Base-by-base conservation (phyloP, 495 filamentous ascomycete genomes). In the Chaetomium tenue region DNA sequence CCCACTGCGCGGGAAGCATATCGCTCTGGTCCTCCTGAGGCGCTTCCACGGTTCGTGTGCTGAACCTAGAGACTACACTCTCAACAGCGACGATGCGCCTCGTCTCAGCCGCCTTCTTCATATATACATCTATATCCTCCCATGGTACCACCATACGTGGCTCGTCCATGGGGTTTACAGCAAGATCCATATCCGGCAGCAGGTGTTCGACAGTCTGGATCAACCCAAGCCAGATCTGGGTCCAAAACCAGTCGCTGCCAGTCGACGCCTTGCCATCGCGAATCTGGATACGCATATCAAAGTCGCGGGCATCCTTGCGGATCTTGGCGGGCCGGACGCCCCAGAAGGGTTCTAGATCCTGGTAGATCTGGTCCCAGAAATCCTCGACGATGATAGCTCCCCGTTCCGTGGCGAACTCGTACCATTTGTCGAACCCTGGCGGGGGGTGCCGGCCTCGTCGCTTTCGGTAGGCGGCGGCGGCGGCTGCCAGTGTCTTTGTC, bases 341-440 rank as follows among this genome's bases (percentile, higher is more conserved):
- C 87, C 89, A 91, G 69, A 89, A 90, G 0, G 89, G 89, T 48
- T 85, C 82, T 28, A 90, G 71, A 71, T 91, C 88, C 59, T 87
- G 85, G 66, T 85, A 83, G 48, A 91, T 86, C 69, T 89, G 89
- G 66, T 90, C 86, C 69, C 87, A 90, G 64, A 85, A 85, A 64
- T 90, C 88, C 65, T 91, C 89, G 44, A 91, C 81, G 20, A 89
- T 82, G 51, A 88, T 71, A 20, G 83, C 84, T 12, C 83, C 77
- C 11, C 81, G 76, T 58, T 86, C 79, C 61, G 79, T 77, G 11
- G 89, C 89, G 61, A 86, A 91, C 42, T 79, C 73, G 70, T 85
- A 90, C 89, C 89, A 92, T 46, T 74, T 75, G 58, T 87, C 83
- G 68, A 90, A 91, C 5, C 87, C 88, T 11, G 89, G 89, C 11